A percentile compares a stretch with the other conserved stretches of the same genome.
These are phyloP conservation scores for Eragrostis nindensis DNA, from an alignment of 176 grass and related monocot genomes.

Conservation along the genomic window DNA sequence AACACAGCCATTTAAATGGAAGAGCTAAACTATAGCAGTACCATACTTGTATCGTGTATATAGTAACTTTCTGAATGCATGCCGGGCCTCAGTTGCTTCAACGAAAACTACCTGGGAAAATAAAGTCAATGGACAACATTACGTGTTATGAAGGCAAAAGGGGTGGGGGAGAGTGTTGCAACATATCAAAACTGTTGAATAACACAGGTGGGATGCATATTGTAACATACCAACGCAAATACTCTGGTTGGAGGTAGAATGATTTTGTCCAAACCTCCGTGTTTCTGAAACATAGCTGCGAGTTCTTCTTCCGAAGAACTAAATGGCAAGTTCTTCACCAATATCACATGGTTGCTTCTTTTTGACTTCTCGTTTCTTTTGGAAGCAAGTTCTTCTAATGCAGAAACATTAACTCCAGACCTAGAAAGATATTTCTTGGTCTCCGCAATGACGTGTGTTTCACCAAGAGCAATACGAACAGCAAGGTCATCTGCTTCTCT, in stretches of 20 bases:
- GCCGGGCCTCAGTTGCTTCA: constrained; percentile 78
- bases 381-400: constrained; percentile 80
- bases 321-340: constrained; percentile 93
- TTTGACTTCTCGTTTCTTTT: constrained; percentile 78
- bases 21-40: constrained; percentile 29
- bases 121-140: constrained; percentile 18
- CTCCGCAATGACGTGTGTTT: constrained; percentile 81
- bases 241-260: constrained; percentile 84
- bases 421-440: constrained; percentile 88
- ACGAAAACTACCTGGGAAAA: constrained; percentile 79
- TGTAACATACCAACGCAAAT: constrained; percentile 83
- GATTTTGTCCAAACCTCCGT: constrained; percentile 81
- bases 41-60: constrained; percentile 96
- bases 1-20: constrained; percentile 13
- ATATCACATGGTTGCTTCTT: constrained; percentile 92
- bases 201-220: constrained; percentile 24
- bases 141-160: constrained; percentile 1
- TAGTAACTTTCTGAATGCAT: constrained; percentile 79
- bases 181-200: constrained; percentile 23
- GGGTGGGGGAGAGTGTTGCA: neutral
- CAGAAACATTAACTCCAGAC: constrained; percentile 78
- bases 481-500: constrained; percentile 89
- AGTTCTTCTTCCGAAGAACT: constrained; percentile 85
- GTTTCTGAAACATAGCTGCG: constrained; percentile 74
- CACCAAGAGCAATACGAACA: constrained; percentile 83